Conservation (phyloP, 2,329 filamentous ascomycete species). For the Lachnellula arida region DNA sequence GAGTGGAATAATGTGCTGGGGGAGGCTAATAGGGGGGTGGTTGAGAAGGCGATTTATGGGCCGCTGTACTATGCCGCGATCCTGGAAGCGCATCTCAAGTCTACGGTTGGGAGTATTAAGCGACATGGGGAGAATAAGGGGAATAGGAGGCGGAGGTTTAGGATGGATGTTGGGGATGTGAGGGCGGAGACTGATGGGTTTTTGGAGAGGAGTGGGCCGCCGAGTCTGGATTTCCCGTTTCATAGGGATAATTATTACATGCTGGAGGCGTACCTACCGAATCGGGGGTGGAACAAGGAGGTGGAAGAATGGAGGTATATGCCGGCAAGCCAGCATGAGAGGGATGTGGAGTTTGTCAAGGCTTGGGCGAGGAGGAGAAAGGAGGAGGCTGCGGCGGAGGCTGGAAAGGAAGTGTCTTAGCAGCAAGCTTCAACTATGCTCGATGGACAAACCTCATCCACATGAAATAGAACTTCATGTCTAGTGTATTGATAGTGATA, state of each 20-base stretch:
- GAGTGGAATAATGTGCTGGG: constrained; percentile 48
- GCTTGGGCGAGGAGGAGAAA: constrained; percentile 12
- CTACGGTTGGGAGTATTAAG: constrained; percentile 41
- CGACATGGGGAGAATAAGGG: constrained; percentile 46
- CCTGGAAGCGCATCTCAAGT: constrained; percentile 44
- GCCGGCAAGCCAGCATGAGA: constrained; percentile 14
- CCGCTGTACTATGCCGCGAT: constrained; percentile 47
- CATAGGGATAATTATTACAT: constrained; percentile 55
- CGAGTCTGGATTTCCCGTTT: constrained; percentile 48
- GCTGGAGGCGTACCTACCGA: constrained; percentile 53
- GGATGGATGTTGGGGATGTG: constrained; percentile 43
- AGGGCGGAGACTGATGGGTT: constrained; percentile 45
- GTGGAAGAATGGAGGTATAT: constrained; percentile 45
- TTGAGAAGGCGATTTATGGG: constrained; percentile 41
- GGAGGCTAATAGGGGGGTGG: constrained; percentile 38
- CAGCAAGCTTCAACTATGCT: no score
- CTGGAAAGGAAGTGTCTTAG: no score
- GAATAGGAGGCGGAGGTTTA: constrained; percentile 41
- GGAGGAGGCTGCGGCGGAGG: not conserved
- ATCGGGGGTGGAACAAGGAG: constrained; percentile 47
- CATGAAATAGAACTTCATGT: no score
- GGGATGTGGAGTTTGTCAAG: constrained; percentile 16
- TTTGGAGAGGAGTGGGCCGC: constrained; percentile 45
- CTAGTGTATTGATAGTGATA: no score
- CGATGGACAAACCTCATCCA: no score